phyloP scores from a whole-genome alignment of 2,329 filamentous ascomycete genomes.

The Ophiocordyceps australis region DNA sequence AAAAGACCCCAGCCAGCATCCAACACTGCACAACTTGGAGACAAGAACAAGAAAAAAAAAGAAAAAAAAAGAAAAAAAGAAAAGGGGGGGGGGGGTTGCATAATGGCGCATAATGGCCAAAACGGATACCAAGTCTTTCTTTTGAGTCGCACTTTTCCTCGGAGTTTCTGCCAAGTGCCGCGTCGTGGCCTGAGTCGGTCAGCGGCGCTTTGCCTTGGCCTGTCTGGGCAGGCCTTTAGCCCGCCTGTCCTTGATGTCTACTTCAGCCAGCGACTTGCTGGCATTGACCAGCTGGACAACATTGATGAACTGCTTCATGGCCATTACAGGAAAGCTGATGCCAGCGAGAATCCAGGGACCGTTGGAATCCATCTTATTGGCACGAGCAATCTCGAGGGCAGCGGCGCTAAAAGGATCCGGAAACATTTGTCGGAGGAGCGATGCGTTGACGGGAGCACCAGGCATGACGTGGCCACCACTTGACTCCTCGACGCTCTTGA shows the following conservation, averaged over 20 bases:
- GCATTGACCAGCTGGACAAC: conserved; percentile 88
- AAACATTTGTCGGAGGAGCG: conserved; percentile 58
- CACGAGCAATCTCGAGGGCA: conserved; percentile 78
- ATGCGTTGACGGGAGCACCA: conserved; percentile 52
- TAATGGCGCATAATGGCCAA: not conserved
- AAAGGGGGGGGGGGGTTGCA: not conserved
- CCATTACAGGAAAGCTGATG: conserved; percentile 74
- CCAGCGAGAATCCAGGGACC: conserved; percentile 54
- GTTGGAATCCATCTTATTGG: conserved; percentile 77
- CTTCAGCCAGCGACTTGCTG: conserved; percentile 79
- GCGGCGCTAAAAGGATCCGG: conserved; percentile 81
- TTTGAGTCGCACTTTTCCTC: no score
- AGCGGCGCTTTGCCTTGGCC: conserved; percentile 16
- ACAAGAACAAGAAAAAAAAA: not conserved
- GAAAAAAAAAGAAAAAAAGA: not conserved
- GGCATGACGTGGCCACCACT: conserved; percentile 36
- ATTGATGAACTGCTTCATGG: conserved; percentile 84
- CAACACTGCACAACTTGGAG: no score
- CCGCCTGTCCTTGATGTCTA: conserved; percentile 53
- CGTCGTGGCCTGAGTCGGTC: conserved; percentile 1
- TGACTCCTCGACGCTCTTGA: conserved; percentile 38
- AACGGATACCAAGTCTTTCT: no score
- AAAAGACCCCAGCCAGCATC: no score
- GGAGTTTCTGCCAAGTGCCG: no score
- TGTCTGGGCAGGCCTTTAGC: conserved; percentile 32